Evolutionary conservation across 225 moss, liverwort and hornwort species (phyloP), one percentile per base, ranked within the genome.

Genomic region (Pseudisothecium myosuroides): DNA sequence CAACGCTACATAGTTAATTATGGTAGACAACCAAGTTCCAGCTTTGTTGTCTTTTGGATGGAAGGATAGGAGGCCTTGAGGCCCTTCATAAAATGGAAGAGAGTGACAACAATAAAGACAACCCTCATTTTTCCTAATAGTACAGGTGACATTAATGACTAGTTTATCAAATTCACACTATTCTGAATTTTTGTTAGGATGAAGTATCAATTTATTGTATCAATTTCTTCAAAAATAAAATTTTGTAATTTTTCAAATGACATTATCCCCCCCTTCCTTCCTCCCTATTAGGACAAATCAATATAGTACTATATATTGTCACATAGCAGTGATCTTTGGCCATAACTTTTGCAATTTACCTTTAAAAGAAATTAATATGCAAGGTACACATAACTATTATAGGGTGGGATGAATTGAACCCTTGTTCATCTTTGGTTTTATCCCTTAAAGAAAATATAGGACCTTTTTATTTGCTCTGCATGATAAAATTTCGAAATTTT

Each of bases 231-330:
- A 20, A 32, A 31, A 49, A 34, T 13, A 13, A 50, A 21, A 7
- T 32, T 74, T 50, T 34, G 2, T 20, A 12, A 13, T 76, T 34
- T 76, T 54, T 1, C 11, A 76, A 3, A 9, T 52, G 8, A 34
- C 0, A 2, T 3, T 76, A 36, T 22, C 1, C 3, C 5, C 4
- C 2, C 76, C 5, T 5, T 14, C 3, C 9, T 5, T 23, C 52
- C 5, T 9, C 45, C 1, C 5, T 36, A 9, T 4, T 52, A 52
- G 22, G 6, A 0, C 2, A 5, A 8, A 21, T 76, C 8, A 76
- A 1, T 32, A 1, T 21, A 34, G 13, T 50, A 76, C 0, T 76
- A 8, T 0, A 3, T 36, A 5, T 36, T 77, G 15, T 54, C 4
- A 23, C 0, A 14, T 23, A 54, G 5, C 23, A 36, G 14, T 76